These are phyloP conservation scores for Chenopodium berlandieri DNA, from an alignment of 148 eudicot genomes.

Conservation along the genomic window DNA sequence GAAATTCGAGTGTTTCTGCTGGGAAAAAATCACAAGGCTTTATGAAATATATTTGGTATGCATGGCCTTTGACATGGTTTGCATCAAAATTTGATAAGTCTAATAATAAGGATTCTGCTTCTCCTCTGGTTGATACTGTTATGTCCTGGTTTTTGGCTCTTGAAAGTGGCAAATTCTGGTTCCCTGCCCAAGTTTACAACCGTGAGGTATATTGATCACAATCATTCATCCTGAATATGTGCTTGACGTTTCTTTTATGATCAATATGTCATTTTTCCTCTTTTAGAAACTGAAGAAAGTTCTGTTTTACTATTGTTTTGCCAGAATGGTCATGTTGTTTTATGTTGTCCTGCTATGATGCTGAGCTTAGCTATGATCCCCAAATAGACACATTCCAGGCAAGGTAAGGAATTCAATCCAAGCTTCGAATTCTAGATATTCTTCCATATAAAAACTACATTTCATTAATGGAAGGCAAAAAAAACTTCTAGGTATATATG, in stretches of 20 bases:
- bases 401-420: slow-evolving; percentile 40
- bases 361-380: slow-evolving; percentile 80
- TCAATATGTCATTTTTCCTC: background rate
- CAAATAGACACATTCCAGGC: slow-evolving; percentile 79
- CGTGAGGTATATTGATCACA: slow-evolving; percentile 61
- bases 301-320: slow-evolving; percentile 11
- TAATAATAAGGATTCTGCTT: slow-evolving; percentile 28
- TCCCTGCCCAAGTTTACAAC: slow-evolving; percentile 96
- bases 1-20: slow-evolving; percentile 27
- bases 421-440: background rate
- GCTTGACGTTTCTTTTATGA: background rate
- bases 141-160: slow-evolving; percentile 82
- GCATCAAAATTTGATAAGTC: slow-evolving; percentile 30
- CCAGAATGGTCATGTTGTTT: slow-evolving; percentile 97
- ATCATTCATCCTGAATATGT: background rate
- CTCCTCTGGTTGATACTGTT: slow-evolving; percentile 48
- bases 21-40: slow-evolving; percentile 37
- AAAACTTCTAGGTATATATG: too few relatives aligned
- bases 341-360: slow-evolving; percentile 95
- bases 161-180: slow-evolving; percentile 87
- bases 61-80: slow-evolving; percentile 57
- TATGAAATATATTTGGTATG: slow-evolving; percentile 32
- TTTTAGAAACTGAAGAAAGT: background rate
- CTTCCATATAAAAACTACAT: too few relatives aligned
- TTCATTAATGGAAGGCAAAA: too few relatives aligned